Base-by-base conservation (phyloP, 305 asterid species). In the Petunia hybrid region DNA sequence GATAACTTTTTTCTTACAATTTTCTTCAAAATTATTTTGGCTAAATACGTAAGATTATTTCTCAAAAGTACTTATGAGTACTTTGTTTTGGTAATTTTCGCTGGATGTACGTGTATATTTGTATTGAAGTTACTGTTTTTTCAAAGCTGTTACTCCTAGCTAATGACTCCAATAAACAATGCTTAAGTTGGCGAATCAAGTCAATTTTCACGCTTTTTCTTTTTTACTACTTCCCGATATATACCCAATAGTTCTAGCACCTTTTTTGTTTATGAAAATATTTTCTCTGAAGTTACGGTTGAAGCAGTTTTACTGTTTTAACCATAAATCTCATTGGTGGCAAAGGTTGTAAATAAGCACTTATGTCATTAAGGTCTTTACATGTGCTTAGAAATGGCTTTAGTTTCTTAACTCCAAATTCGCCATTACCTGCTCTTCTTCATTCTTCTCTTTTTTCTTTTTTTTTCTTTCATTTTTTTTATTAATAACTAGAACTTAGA, bases 121-220 rank as follows among this genome's bases (percentile, higher is more conserved):
- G 31, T 71, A 35, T 12, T 6, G 55, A 12, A 46, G 55, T 46
- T 22, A 22, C 31, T 22, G 31, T 22, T 22, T 22, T 22, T 22
- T 22, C 31, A 22, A 22, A 22, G 31, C 31, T 22, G 31, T 22
- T 22, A 22, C 31, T 22, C 31, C 31, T 73, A 36, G 2, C 36
- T 59, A 6, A 13, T 12, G 35, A 48, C 3, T 51, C 45, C 60
- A 35, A 35, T 42, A 14, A 51, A 31, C 43, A 51, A 71, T 35
- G 43, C 61, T 12, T 57, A 57, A 71, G 45, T 71, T 48, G 40
- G 60, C 35, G 45, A 73, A 73, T 13, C 45, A 51, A 68, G 76
- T 68, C n/a, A 1, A n/a, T 4, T 14, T 8, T 68, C 76, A n/a
- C 56, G 43, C 16, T 68, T 42, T 68, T 42, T 14, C 31, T 22